These are phyloP conservation scores for Endotrypanum monterogeii DNA, from an alignment of 208 protist species.

Conservation along the genomic window DNA sequence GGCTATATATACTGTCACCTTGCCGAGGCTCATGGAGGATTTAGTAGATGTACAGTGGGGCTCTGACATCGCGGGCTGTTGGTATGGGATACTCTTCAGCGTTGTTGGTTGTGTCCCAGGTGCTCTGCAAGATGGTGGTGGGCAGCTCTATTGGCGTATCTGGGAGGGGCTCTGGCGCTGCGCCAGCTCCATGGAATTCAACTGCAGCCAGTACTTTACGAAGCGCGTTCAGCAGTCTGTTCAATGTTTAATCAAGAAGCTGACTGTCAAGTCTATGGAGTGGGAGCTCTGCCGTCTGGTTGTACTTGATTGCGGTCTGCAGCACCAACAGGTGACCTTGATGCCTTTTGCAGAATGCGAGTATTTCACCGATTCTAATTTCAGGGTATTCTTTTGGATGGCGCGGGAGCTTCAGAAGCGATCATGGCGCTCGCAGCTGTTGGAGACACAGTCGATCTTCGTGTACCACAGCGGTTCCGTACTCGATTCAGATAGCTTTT, in stretches of 20 bases:
- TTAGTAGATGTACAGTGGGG: slow-evolving; percentile 17
- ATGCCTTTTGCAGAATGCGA: not conserved
- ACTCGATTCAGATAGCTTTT: slow-evolving; percentile 23
- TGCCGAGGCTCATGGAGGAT: slow-evolving; percentile 24
- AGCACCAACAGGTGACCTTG: not conserved
- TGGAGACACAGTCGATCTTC: slow-evolving; percentile 21
- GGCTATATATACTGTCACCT: slow-evolving; percentile 15
- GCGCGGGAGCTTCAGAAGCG: slow-evolving; percentile 8
- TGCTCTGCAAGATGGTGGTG: not conserved
- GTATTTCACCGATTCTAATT: not conserved
- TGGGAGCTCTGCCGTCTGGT: slow-evolving; percentile 28
- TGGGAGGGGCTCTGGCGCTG: slow-evolving; percentile 34
- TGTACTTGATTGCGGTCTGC: slow-evolving; percentile 11
- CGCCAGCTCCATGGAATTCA: slow-evolving; percentile 9
- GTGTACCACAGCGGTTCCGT: not conserved
- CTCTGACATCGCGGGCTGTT: not conserved
- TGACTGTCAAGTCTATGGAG: slow-evolving; percentile 11
- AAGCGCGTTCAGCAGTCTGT: slow-evolving; percentile 4
- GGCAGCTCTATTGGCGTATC: slow-evolving; percentile 16
- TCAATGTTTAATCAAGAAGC: slow-evolving; percentile 3
- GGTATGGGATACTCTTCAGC: slow-evolving; percentile 7
- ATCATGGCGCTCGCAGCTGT: slow-evolving; percentile 15
- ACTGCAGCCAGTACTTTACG: slow-evolving; percentile 1
- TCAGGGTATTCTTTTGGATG: not conserved
- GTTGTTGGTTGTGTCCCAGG: slow-evolving; percentile 1